Base-by-base conservation (phyloP, 1,139 yeast species). In the Suhomyces chickasaworum region DNA sequence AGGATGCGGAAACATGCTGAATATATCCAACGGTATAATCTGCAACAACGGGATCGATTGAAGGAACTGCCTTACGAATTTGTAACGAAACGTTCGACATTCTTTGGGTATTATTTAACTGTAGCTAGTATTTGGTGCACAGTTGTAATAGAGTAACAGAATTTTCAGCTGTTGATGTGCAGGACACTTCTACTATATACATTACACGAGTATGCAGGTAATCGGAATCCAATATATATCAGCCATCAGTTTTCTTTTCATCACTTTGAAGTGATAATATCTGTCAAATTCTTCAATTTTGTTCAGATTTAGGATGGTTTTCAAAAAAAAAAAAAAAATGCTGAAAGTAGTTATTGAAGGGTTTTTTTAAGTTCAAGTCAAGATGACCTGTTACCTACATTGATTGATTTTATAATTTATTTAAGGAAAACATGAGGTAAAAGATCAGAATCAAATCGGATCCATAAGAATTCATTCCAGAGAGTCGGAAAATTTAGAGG, bases 21-120 rank as follows among this genome's bases (percentile, higher is more conserved):
- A 89, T 82, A 59, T 90, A 91, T 1, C 98, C 99, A 38, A 86
- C 85, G 2, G 96, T 95, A 60, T 91, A 91, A 53, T 90, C 95
- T 1, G 95, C 83, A 20, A 91, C 96, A n/a, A 90, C 83, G 1
- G 91, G 84, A 58, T 93, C 98, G 43, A 91, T 80, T 1, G 88
- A 76, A 2, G 96, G 95, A 6, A 85, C 95, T 0, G 96, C 93
- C 63, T 86, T 89, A 53, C 97, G 86, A n/a, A 91, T 84, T 63
- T 86, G 87, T 29, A 78, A 63, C n/a, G 81, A 80, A 29, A 78
- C 62, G 59, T 75, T 79, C 20, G 84, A 77, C 83, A 78, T 77
- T 42, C 8, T 22, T 12, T 12, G 17, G 20, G 23, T 4, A 10
- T 15, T 13, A 22, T 10, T 13, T 17, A 17, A 12, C 22, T 18